Base-by-base conservation (phyloP, 164 flowering plant genomes). In the Liriodendron chinense region DNA sequence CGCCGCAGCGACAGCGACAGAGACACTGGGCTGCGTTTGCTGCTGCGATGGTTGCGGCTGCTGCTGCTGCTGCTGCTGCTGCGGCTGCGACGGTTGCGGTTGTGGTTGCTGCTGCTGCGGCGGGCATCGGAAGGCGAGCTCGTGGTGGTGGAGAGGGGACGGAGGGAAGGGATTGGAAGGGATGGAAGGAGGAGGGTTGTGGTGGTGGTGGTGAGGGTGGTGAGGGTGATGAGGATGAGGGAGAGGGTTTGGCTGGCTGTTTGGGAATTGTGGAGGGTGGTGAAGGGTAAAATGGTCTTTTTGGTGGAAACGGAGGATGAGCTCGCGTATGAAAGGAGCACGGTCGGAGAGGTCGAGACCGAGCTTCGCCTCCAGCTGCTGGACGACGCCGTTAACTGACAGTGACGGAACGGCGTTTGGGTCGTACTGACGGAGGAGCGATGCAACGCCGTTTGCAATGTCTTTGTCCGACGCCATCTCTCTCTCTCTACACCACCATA, bases 401-500 rank as follows among this genome's bases (percentile, higher is more conserved):
- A 53, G 59, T 53, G 92, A 71, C 20, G 83, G 80, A 43, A 84
- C 70, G 23, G 86, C 56, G 81, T 79, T 83, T 10, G 91, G 91
- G 84, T 83, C 86, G 0, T 87, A 75, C 49, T 85, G 88, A 28
- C 90, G 89, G 59, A 92, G 87, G 62, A 92, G 70, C 7, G 85
- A 68, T 74, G 84, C 89, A 57, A 90, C 82, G 0, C 83, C 92
- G 76, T 85, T 77, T 20, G 89, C 89, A 72, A 92, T 84, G 43
- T 89, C 88, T 75, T 88, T 90, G 85, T 92, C 97, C 72, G 90
- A 79, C 81, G 76, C 91, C 91, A 87, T 88, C 74, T 72, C 74
- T 22, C 53, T 23, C 12, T 13, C 68, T 3, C 43, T 34, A 34
- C 43, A 34, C 43, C 43, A 34, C 43, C 12, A 64, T 23, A 13